Evolutionary conservation across 768 basidiomycete species (phyloP), one percentile per base, ranked within the genome.

Genomic region (Pulveroboletus sp.): DNA sequence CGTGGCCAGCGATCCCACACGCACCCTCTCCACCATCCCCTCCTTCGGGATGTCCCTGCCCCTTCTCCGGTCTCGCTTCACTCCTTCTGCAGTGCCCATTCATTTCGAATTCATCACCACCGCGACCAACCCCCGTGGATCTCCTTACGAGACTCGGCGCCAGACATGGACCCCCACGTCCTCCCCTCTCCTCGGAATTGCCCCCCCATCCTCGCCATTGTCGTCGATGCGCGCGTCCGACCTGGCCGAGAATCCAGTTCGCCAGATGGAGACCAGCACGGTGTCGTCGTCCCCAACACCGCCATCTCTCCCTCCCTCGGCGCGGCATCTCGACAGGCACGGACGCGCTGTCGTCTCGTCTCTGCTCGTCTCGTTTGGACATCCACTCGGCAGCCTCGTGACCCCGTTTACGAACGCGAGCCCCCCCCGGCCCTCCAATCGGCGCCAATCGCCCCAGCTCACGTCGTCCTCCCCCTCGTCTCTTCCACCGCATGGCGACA

Each of bases 41-140:
- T 24, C 38, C 38, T 39, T 21, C 38, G 11, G 38, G 38, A 39
- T 12, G 21, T 12, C 21, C 17, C 27, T 26, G 3, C 49, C 8
- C 21, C 30, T 17, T 36, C 43, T 32, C 43, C 18, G 30, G 7
- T n/a, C n/a, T n/a, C n/a, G n/a, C n/a, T n/a, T n/a, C n/a, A n/a
- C n/a, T n/a, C 21, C 49, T 51, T 43, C 36, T 43, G 47, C 43
- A 51, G 39, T 46, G 40, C 27, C 27, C 28, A 24, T 57, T 50
- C 54, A 55, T 37, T 28, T 48, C 9, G 8, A 33, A 15, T 32
- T 17, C 42, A 44, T 51, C 52, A n/a, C 53, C 51, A 54, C 31
- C 31, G 32, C 43, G 32, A 57, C 44, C 40, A 52, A 52, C 56
- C 5, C 9, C 43, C 55, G 55, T 52, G 56, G 47, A 52, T 57